phyloP scores from a whole-genome alignment of 345 rosid species.

The Salix purpurea region DNA sequence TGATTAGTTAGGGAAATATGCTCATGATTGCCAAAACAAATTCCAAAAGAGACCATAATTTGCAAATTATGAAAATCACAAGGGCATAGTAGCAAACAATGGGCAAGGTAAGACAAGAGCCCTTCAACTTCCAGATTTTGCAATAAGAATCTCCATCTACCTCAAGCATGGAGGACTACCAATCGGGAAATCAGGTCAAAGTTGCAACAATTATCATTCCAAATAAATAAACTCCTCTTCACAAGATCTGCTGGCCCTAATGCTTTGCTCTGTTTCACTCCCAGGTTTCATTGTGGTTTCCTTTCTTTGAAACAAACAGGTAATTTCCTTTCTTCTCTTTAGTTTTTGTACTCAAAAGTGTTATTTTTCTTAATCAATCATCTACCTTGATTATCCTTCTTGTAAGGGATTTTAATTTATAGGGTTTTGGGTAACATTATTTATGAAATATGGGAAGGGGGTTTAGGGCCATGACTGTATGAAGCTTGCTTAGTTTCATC shows the following conservation, averaged over 20 bases:
- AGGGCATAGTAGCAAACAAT: neutral
- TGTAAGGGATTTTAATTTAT: neutral
- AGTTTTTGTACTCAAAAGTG: neutral
- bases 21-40: neutral
- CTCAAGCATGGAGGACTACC: neutral
- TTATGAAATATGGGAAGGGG: neutral
- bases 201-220: neutral
- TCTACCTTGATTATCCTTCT: neutral
- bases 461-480: neutral
- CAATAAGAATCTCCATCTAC: neutral
- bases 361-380: neutral
- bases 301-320: neutral
- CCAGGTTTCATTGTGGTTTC: neutral
- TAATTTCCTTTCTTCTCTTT: neutral
- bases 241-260: neutral
- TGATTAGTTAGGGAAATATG: too few relatives aligned
- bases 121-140: neutral
- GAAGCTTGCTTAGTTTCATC: neutral
- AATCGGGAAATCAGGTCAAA: neutral
- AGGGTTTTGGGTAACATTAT: neutral
- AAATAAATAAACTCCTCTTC: neutral
- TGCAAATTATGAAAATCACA: neutral
- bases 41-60: neutral
- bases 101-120: neutral
- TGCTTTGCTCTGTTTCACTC: neutral